Conservation (phyloP, 208 protist species). For the Leishmania martiniquensis region DNA sequence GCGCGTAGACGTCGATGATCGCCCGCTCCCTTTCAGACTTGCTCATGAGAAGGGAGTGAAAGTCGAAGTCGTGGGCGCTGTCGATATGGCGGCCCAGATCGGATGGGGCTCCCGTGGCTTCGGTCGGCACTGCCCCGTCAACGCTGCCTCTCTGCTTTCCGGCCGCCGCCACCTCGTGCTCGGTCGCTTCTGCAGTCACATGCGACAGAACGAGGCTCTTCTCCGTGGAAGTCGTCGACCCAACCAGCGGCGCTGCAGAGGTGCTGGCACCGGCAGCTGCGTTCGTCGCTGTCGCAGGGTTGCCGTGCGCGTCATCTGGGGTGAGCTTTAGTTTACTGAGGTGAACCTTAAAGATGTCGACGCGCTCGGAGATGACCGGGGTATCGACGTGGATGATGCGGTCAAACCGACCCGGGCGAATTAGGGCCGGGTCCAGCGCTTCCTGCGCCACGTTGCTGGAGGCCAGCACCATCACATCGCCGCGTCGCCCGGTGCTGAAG, state of each 20-base stretch:
- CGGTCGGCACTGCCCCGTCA: not conserved
- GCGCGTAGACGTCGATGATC: constrained; percentile 73
- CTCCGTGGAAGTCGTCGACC: not conserved
- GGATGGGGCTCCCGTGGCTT: not conserved
- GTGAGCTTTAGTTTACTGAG: constrained; percentile 81
- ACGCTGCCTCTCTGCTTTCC: not conserved
- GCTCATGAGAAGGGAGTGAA: constrained; percentile 42
- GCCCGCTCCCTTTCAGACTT: constrained; percentile 62
- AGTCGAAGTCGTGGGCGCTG: constrained; percentile 46
- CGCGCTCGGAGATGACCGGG: constrained; percentile 92
- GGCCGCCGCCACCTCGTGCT: constrained; percentile 11
- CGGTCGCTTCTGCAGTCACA: constrained; percentile 36
- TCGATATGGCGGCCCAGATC: not conserved
- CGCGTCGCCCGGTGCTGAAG: constrained; percentile 71
- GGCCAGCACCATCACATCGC: constrained; percentile 95
- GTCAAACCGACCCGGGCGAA: constrained; percentile 96
- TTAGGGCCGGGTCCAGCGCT: constrained; percentile 90
- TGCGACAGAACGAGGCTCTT: constrained; percentile 27
- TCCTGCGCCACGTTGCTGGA: constrained; percentile 96
- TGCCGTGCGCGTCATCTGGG: not conserved
- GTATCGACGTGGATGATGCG: constrained; percentile 92
- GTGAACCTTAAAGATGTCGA: constrained; percentile 97
- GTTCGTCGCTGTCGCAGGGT: not conserved
- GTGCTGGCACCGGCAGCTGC: constrained; percentile 1
- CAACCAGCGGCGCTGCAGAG: not conserved